These are phyloP conservation scores for Flaveria sonorensis DNA, from an alignment of 129 eudicot species.

Conservation along the genomic window DNA sequence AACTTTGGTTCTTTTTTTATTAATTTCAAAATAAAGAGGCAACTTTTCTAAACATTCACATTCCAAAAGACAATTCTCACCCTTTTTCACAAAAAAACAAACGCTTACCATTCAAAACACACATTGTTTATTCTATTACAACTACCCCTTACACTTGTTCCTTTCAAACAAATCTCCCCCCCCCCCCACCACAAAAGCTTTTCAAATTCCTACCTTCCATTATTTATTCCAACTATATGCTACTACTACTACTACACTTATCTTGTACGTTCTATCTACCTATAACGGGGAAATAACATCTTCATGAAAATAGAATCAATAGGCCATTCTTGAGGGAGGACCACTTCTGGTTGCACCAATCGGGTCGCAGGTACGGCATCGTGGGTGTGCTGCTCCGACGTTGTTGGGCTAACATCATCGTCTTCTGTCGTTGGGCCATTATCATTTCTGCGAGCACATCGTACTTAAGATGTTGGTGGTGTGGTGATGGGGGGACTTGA, in stretches of 20 bases:
- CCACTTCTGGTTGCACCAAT: slow-evolving; percentile 33
- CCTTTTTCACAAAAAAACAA: slow-evolving; percentile 24
- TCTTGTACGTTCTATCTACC: slow-evolving; percentile 27
- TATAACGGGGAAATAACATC: neutral
- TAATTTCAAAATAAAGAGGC: slow-evolving; percentile 36
- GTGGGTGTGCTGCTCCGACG: slow-evolving; percentile 35
- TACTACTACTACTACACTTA: slow-evolving; percentile 6
- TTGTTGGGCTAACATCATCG: slow-evolving; percentile 28
- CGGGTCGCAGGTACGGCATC: slow-evolving; percentile 18
- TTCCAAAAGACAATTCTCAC: slow-evolving; percentile 29
- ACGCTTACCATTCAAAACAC: slow-evolving; percentile 3
- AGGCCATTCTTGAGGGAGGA: slow-evolving; percentile 85
- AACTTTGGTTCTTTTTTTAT: slow-evolving; percentile 29
- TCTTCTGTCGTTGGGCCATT: slow-evolving; percentile 43
- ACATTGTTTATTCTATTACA: slow-evolving; percentile 17
- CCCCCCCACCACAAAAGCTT: slow-evolving; percentile 19
- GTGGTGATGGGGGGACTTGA: neutral
- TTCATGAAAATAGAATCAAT: slow-evolving; percentile 29
- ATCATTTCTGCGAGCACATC: slow-evolving; percentile 26
- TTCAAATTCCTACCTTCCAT: slow-evolving; percentile 17
- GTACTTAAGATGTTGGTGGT: neutral
- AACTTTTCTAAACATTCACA: slow-evolving; percentile 25
- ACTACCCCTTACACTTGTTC: slow-evolving; percentile 17
- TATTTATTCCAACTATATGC: slow-evolving; percentile 11
- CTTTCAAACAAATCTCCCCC: slow-evolving; percentile 31